Evolutionary conservation across 176 grass and related monocot species (phyloP), one percentile per base, ranked within the genome.

Genomic region (Musa acuminata): DNA sequence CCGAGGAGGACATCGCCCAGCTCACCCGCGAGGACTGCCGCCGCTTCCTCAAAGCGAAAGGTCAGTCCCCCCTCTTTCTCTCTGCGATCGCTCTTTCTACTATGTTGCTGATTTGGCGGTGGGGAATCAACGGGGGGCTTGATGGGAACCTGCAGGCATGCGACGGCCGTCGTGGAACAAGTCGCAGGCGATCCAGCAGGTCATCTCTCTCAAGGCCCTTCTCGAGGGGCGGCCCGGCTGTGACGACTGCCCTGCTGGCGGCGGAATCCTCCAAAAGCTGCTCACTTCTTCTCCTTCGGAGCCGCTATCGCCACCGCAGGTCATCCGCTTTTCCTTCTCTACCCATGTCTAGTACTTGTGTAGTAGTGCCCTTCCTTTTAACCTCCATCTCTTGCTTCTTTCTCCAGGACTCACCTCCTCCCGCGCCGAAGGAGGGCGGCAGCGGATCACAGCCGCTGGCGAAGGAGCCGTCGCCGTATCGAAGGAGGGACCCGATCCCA

Each of bases 181-280:
- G 52, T 86, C 84, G 68, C 84, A 86, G 69, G 84, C 84, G 57
- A 86, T 86, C 79, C 84, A 86, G 84, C 84, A 86, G 69, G 84
- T 86, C 58, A 82, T 86, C 74, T 86, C 84, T 2, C 84, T 86
- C 60, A 86, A 86, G 74, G 75, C 75, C 2, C 79, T 86, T 55
- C 67, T 82, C 53, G 84, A 86, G 57, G 84, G 84, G 23, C 84
- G 84, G 35, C 84, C 69, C 4, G 84, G 69, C 20, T 69, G 53
- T 49, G 67, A 57, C n/a, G 79, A 82, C 52, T 58, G 64, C 4
- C 79, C 84, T 5, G 79, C 23, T 25, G 49, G 63, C 66, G 21
- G 63, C 43, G 69, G 62, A 51, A 71, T 76, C 63, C 51, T 73
- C 24, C 73, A 57, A 22, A 68, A 60, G 65, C 76, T 27, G 54